Conservation (phyloP, 164 flowering plant species). For the Protea cynaroides region DNA sequence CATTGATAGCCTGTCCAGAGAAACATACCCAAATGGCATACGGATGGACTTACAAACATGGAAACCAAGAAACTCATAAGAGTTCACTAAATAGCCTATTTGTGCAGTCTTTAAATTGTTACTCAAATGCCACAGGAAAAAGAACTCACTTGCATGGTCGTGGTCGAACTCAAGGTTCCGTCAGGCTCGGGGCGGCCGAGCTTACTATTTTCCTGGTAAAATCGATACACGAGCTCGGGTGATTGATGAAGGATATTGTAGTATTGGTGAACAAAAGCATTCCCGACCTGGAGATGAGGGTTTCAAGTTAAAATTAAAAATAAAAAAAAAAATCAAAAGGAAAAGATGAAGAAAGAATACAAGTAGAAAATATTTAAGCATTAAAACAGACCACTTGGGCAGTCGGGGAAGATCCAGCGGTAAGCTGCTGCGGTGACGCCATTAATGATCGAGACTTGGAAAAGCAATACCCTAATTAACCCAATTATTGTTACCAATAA, state of each 20-base stretch:
- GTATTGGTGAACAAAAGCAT: slow-evolving; percentile 73
- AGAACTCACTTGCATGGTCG: slow-evolving; percentile 55
- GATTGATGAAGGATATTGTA: slow-evolving; percentile 64
- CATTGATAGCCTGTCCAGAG: slow-evolving; percentile 22
- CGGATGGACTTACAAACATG: no score
- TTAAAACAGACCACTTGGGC: slow-evolving; percentile 37
- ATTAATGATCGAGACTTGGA: slow-evolving; percentile 10
- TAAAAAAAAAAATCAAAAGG: neutral
- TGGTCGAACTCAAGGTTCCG: slow-evolving; percentile 47
- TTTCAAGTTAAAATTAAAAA: no score
- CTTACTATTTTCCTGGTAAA: slow-evolving; percentile 70
- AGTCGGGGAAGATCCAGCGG: slow-evolving; percentile 24
- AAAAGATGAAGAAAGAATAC: neutral
- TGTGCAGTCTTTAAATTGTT: no score
- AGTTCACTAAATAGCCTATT: no score
- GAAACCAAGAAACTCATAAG: no score
- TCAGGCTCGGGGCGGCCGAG: slow-evolving; percentile 57
- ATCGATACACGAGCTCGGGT: slow-evolving; percentile 54
- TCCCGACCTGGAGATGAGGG: slow-evolving; percentile 47
- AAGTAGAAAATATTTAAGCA: neutral
- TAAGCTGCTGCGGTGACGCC: slow-evolving; percentile 34
- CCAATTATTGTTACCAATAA: no score
- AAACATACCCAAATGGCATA: neutral
- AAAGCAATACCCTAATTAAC: no score
- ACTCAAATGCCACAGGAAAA: neutral